Evolutionary conservation across 306 rosid genomes (phyloP), one percentile per base, ranked within the genome.

Genomic region (Begonia loranthoides): DNA sequence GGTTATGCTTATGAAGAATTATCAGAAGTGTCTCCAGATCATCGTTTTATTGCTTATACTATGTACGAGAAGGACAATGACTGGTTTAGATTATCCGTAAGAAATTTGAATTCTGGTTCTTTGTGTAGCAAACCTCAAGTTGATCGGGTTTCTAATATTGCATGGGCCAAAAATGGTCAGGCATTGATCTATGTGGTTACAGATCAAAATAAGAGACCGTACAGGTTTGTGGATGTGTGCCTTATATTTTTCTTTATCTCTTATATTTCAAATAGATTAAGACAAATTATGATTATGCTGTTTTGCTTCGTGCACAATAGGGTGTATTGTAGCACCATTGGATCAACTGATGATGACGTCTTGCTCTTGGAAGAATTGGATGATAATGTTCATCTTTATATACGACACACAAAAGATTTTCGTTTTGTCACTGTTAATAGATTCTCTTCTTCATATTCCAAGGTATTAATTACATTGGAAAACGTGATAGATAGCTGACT

Each of bases 1-100:
- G 99, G 99, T 58, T 86, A 82, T 80, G 82, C 99, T 55, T 83
- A 74, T 50, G 96, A 92, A 65, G 99, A 86, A 54, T 70, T 86
- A 53, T 92, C 99, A 1, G 93, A 83, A 64, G 69, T 92, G 45
- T 92, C 96, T 0, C 93, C 88, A 0, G 83, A 92, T 65, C 99
- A 83, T 60, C 80, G 70, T 59, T 86, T 83, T 75, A 70, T 92
- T 62, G 99, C 96, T 0, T 92, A 86, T 61, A 83, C 94, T 40
- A 80, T 83, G 93, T 92, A 92, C 66, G 96, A 92, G 68, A 86
- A 80, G 73, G 96, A 83, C 54, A 76, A 60, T 43, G 93, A 76
- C 80, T 76, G 61, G 67, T 86, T 78, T 66, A 86, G 59, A 71
- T 64, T 82, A 58, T 86, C 84, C 51, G 88, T 86, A 54, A 86